Percentiles rank a stretch among this genome's conserved stretches.
Conservation (phyloP, 2,329 filamentous ascomycete species). For the Aphanoascus verrucosus region DNA sequence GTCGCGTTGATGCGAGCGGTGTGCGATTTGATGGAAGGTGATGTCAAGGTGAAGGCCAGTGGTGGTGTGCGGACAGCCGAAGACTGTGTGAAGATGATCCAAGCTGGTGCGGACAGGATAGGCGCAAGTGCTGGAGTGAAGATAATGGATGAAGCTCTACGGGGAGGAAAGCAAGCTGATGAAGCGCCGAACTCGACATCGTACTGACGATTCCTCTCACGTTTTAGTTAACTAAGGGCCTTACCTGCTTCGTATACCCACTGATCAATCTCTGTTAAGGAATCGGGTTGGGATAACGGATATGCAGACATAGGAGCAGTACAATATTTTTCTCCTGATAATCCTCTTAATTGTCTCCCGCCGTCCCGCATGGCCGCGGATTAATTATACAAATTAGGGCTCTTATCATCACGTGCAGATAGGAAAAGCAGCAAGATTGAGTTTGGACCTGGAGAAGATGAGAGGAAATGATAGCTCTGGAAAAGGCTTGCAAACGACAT, state of each 20-base stretch:
- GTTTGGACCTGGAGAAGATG: not conserved
- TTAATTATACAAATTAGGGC: slow-evolving; percentile 9
- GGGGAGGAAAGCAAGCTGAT: slow-evolving; percentile 15
- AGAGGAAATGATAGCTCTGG: not conserved
- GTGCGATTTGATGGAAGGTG: slow-evolving; percentile 34
- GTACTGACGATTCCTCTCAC: slow-evolving; percentile 14
- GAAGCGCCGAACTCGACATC: slow-evolving; percentile 14
- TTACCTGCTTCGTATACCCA: no score
- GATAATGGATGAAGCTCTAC: slow-evolving; percentile 40
- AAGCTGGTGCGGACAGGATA: slow-evolving; percentile 46
- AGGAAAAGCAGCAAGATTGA: no score
- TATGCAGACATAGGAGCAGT: not conserved
- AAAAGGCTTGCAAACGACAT: no score
- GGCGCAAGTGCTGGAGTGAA: slow-evolving; percentile 47
- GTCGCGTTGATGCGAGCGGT: slow-evolving; percentile 46
- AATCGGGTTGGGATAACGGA: not conserved
- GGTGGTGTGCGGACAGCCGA: slow-evolving; percentile 45
- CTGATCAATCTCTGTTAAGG: no score
- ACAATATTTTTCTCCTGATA: no score
- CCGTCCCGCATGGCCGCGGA: no score
- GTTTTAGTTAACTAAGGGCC: no score
- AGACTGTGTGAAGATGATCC: slow-evolving; percentile 45
- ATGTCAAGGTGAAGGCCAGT: slow-evolving; percentile 47
- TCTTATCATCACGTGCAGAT: not conserved
- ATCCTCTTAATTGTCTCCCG: no score